Evolutionary conservation across 2,329 filamentous ascomycete species (phyloP), one percentile per base, ranked within the genome.

Genomic region (Amylocarpus encephaloides): DNA sequence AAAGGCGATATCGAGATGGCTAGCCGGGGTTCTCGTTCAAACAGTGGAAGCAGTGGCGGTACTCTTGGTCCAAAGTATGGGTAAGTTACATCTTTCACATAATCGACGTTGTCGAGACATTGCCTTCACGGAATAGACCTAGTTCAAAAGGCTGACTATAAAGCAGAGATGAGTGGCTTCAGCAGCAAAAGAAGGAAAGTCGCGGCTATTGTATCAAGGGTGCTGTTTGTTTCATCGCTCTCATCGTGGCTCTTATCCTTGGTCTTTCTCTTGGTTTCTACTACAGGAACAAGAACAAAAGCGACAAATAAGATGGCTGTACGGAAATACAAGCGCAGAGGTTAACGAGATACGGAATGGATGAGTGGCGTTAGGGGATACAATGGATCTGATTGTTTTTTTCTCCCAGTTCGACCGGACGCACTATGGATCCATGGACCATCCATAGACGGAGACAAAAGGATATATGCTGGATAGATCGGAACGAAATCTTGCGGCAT

Each of bases 91-190:
- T 19, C 10, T 16, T 9, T 10, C 9, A 6, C 11, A 16, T 10
- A 26, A 26, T 26, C 7, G 4, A 26, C 7, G 22, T 26, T 26
- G 22, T 26, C 7, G 22, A 7, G 22, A 26, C 7, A 26, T 26
- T 26, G 7, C 22, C 22, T 7, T 7, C 22, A 26, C 22, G 18
- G 41, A 11, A 12, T 43, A 30, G 32, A 38, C 34, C 13, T 41
- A 15, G 33, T 33, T 40, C 35, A 11, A 22, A 44, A 16, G 26
- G 22, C 46, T 32, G 51, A 36, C 42, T 29, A 9, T 44, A 35
- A 33, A 30, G 51, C 49, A 65, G 61, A 9, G 54, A 64, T 36
- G 61, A 65, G 36, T 67, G 64, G 64, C 50, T 67, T 16, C 50
- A 47, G 18, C 60, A 63, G 50, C 64, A 66, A 52, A 56, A 53